Evolutionary conservation across 257 asterid species (phyloP), one percentile per base, ranked within the genome.

Genomic region (Vinca minor): DNA sequence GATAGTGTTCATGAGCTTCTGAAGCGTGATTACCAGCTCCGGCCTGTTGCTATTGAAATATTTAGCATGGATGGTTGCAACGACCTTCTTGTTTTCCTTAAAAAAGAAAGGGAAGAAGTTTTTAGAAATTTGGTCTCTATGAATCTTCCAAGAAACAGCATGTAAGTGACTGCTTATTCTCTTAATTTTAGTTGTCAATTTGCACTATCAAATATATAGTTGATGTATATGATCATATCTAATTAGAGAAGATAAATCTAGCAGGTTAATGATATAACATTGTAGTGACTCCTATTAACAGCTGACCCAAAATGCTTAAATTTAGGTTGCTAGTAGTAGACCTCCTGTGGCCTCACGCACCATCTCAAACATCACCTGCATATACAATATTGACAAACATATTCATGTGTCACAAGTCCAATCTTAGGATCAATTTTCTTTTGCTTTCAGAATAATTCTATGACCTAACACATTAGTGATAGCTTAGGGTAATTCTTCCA

Each of bases 51-150:
- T 42, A 78, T 89, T 58, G 99, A 93, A 88, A 82, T 93, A 70
- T 93, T 93, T 78, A 93, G 99, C 87, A 93, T 93, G 99, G 99
- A 93, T 76, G 99, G 99, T 77, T 93, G 96, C 88, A 93, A 93
- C 75, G 99, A 93, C 71, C 85, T 93, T 50, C 79, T 93, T 79
- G 99, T 93, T 77, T 89, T 93, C 82, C 99, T 89, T 82, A 93
- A 93, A 74, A 87, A 77, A 70, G 99, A 93, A 83, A 84, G 99
- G 69, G 99, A 89, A 75, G 96, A 89, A 62, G 95, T 93, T 67
- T 93, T 93, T 81, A 89, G 78, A 73, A 85, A 87, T 73, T 74
- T 93, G 86, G 85, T 93, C 79, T 91, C 94, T 78, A 83, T 93
- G 97, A 93, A 93, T 83, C 93, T 93, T 38, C 99, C 99, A 44